These are phyloP conservation scores for Collybiopsis confluens DNA, from an alignment of 768 basidiomycete genomes.

Conservation along the genomic window DNA sequence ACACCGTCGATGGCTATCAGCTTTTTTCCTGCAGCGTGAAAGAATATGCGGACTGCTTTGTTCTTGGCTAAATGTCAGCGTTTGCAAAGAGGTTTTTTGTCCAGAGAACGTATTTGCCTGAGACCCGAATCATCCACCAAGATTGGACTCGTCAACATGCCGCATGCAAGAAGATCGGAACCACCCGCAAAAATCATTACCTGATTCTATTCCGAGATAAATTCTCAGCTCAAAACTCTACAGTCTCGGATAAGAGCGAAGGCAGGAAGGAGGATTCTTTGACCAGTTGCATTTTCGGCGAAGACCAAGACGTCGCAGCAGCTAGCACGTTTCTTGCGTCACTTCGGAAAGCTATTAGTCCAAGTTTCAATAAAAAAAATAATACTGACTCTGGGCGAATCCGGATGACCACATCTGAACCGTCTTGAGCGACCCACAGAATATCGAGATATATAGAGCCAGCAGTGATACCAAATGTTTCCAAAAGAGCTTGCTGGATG, in stretches of 20 bases:
- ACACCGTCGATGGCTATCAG: too few relatives aligned
- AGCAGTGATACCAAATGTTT: constrained; percentile 35
- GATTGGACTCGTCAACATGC: too few relatives aligned
- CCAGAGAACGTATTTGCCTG: too few relatives aligned
- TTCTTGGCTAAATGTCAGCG: too few relatives aligned
- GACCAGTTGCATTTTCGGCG: constrained; percentile 29
- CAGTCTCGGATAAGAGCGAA: constrained; percentile 22
- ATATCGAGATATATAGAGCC: constrained; percentile 40
- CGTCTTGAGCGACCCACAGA: constrained; percentile 24
- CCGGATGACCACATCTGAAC: neutral
- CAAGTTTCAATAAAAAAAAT: neutral
- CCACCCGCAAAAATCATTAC: too few relatives aligned
- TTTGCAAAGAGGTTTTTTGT: too few relatives aligned
- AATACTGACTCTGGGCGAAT: neutral
- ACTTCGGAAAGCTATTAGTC: constrained; percentile 4
- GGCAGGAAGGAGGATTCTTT: constrained; percentile 39
- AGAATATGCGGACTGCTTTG: too few relatives aligned
- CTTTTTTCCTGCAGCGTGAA: too few relatives aligned
- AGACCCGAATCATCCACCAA: too few relatives aligned
- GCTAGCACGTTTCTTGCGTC: constrained; percentile 32
- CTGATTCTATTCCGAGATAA: too few relatives aligned
- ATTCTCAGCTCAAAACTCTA: neutral
- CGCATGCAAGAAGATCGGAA: too few relatives aligned
- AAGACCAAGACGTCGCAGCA: constrained; percentile 24
- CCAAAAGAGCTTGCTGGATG: constrained; percentile 39